Evolutionary conservation across 257 asterid species (phyloP), one percentile per base, ranked within the genome.

Genomic region (Solanum gracilifrons): DNA sequence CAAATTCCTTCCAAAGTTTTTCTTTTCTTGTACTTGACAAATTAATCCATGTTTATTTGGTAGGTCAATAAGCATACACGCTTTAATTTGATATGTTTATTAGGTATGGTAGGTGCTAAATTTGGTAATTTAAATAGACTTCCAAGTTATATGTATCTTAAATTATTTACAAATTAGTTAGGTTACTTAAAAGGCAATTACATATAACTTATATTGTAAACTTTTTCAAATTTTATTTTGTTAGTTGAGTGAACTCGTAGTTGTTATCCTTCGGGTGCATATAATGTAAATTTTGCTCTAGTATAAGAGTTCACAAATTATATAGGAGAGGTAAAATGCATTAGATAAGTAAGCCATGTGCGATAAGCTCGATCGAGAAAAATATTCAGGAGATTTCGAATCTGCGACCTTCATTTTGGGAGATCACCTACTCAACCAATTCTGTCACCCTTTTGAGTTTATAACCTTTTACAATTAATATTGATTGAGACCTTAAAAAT

Each of bases 81-180:
- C 25, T 72, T 72, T 33, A 43, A 72, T 72, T 72, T 33, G 79
- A 72, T 72, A 72, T 72, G 79, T 31, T 72, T 72, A 72, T 72
- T 72, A 72, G 43, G 79, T 31, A 32, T 31, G 25, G 41, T 72
- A 72, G 43, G 79, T 72, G 27, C 27, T 8, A 72, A 7, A 32
- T 32, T 32, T 71, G 43, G 25, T 16, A 32, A 32, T 32, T 32
- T 32, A 32, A 72, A 5, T 32, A 18, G 79, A 72, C 27, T 18
- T 18, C 11, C 25, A 72, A 72, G 79, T 72, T 5, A 72, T 32
- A n/a, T 23, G 71, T 25, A 62, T 15, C 71, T 62, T 62, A 23
- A 62, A 62, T 62, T 62, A 62, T 23, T 62, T 62, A 6, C 23
- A 51, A 51, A 13, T 12, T 68, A 68, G 35, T 27, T 68, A 13